Evolutionary conservation across 495 filamentous ascomycete genomes (phyloP).

Genomic region (Aspergillus wentii): DNA sequence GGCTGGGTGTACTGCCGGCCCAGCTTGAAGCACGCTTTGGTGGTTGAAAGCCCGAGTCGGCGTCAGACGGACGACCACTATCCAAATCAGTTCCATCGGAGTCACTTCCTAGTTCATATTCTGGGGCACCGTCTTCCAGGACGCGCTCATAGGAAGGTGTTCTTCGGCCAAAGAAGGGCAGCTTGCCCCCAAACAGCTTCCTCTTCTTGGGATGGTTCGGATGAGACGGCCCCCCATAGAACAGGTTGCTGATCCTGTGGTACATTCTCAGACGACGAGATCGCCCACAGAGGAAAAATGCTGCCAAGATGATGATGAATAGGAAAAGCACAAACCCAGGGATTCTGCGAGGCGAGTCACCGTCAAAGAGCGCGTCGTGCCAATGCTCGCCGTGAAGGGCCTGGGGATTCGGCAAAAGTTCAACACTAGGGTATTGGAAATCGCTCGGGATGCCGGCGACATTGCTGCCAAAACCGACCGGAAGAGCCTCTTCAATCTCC

Average conservation of each 20-base stretch:
- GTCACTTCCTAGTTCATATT: constrained; percentile 68
- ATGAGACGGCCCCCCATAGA: constrained; percentile 47
- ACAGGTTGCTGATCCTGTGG: constrained; percentile 46
- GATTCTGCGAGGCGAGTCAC: constrained; percentile 58
- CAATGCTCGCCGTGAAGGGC: constrained; percentile 58
- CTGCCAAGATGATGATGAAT: constrained; percentile 61
- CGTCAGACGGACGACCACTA: constrained; percentile 28
- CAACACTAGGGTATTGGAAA: constrained; percentile 80
- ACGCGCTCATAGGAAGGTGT: constrained; percentile 78
- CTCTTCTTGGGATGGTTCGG: constrained; percentile 48
- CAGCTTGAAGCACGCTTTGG: constrained; percentile 36
- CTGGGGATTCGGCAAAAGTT: constrained; percentile 36
- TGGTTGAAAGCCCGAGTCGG: constrained; percentile 23
- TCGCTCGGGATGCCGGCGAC: constrained; percentile 59
- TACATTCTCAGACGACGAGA: constrained; percentile 66
- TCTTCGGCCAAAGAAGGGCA: constrained; percentile 49
- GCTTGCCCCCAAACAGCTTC: constrained; percentile 46
- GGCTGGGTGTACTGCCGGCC: constrained; percentile 32
- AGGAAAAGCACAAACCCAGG: constrained; percentile 70
- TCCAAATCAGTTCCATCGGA: constrained; percentile 52
- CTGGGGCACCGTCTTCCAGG: constrained; percentile 66
- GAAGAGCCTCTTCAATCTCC: constrained; percentile 49
- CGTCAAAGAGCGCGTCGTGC: constrained; percentile 66
- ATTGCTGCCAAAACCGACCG: constrained; percentile 92
- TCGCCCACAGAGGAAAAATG: constrained; percentile 65